Evolutionary conservation across 345 rosid genomes (phyloP).

Genomic region (Kandelia obovata): DNA sequence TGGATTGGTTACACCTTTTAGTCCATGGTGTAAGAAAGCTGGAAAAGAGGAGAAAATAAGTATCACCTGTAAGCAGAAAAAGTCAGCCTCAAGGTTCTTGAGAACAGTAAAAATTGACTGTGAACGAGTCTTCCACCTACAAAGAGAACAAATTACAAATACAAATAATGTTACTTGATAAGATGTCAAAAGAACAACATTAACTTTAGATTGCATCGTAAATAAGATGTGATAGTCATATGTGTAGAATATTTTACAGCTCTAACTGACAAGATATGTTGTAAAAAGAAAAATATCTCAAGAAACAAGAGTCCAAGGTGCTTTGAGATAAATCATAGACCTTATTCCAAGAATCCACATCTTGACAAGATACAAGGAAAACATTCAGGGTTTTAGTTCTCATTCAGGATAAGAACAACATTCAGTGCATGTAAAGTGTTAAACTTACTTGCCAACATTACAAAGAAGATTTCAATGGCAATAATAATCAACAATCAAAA

Average conservation of each 20-base stretch:
- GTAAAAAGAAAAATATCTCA: not conserved
- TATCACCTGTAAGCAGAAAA: slow-evolving; percentile 82
- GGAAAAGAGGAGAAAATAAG: not conserved
- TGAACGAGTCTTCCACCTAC: slow-evolving; percentile 89
- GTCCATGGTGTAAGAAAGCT: not conserved
- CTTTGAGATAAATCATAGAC: too few species aligned
- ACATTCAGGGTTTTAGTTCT: too few species aligned
- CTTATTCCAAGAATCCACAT: too few species aligned
- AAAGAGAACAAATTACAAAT: slow-evolving; percentile 14
- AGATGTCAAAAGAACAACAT: not conserved
- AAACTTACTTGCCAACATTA: not conserved
- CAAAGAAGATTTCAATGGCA: not conserved
- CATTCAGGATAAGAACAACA: too few species aligned
- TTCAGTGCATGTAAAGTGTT: not conserved
- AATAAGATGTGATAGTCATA: not conserved
- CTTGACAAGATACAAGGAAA: not conserved
- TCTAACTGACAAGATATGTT: not conserved
- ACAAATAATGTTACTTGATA: not conserved
- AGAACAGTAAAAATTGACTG: slow-evolving; percentile 61
- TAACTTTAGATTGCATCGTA: too few species aligned
- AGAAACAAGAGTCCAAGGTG: too few species aligned
- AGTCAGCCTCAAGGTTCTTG: slow-evolving; percentile 54
- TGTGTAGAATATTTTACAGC: not conserved
- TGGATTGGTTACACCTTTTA: not conserved
- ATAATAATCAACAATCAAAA: not conserved